Base-by-base conservation (phyloP, 306 rosid species). In the Arachis stenosperma region DNA sequence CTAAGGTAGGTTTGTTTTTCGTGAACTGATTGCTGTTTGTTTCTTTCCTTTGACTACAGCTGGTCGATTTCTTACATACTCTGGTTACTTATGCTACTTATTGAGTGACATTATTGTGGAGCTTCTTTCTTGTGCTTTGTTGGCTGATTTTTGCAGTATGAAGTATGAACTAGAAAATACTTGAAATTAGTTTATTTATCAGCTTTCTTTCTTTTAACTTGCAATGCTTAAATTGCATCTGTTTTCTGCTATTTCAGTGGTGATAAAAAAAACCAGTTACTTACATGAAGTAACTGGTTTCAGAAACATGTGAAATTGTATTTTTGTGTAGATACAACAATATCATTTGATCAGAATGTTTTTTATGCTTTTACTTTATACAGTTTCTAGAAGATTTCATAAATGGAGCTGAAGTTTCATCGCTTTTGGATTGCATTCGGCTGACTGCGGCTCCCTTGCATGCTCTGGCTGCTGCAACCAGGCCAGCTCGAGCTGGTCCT, bases 361-460 rank as follows among this genome's bases (percentile, higher is more conserved):
- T 22, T 22, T 47, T 5, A 61, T 70, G 66, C 77, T 81, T 69
- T 46, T 81, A 48, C 61, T 63, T 6, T 84, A 42, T 55, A 36
- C 98, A 95, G 99, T 91, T 95, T 81, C 83, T 95, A 75, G 99
- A 95, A 87, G 99, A 95, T 75, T 95, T 95, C 74, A 91, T 95
- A 76, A 95, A 95, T 64, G 99, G 99, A 83, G 97, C 90, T 79
- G 99, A 95, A 86, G 98, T 95, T 76, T 91, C 97, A 61, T 87
- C 98, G 2, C 97, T 95, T 67, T 82, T 95, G 87, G 99, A 91
- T 77, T 95, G 99, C 83, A 95, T 95, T 84, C 98, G 98, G 80
- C 97, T 95, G 50, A 95, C 99, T 75, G 96, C 98, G 5, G 98
- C 98, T 55, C 99, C 99, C 56, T 90, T 95, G 65, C 98, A 92